These are phyloP conservation scores for Diaporthe sp. DNA, from an alignment of 2,329 filamentous ascomycete species.

Conservation along the genomic window DNA sequence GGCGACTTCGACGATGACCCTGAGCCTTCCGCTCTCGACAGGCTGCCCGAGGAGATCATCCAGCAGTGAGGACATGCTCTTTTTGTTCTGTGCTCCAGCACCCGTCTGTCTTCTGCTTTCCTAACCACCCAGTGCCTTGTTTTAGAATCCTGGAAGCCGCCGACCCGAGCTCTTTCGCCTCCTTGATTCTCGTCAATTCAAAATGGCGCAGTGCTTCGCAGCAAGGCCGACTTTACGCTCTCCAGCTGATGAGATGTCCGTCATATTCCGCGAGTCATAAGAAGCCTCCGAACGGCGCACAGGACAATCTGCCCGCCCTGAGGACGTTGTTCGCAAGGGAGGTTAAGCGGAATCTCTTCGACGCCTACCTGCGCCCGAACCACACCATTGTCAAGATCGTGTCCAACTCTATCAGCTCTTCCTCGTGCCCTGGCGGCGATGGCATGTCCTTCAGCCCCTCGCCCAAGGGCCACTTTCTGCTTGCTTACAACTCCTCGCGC, in stretches of 20 bases:
- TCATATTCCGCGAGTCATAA: constrained; percentile 68
- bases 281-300: constrained; percentile 51
- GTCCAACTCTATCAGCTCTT: constrained; percentile 87
- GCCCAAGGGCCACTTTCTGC: constrained; percentile 78
- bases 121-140: constrained; percentile 24
- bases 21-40: constrained; percentile 62
- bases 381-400: constrained; percentile 83
- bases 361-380: constrained; percentile 79
- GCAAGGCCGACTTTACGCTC: constrained; percentile 72
- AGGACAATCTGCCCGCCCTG: constrained; percentile 70
- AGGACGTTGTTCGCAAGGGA: constrained; percentile 78
- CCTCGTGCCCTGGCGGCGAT: constrained; percentile 85
- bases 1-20: constrained; percentile 39
- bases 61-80: constrained; percentile 67
- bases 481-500: constrained; percentile 88
- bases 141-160: constrained; percentile 72
- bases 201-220: constrained; percentile 77
- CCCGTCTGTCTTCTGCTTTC: neutral
- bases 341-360: constrained; percentile 83
- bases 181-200: constrained; percentile 74
- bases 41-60: constrained; percentile 78
- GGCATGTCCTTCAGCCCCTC: constrained; percentile 89
- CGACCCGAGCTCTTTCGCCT: constrained; percentile 76
- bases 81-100: constrained; percentile 26
- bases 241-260: constrained; percentile 73